Conservation (phyloP, 805 yeast genomes). For the Monosporozyma yasuniensis region DNA sequence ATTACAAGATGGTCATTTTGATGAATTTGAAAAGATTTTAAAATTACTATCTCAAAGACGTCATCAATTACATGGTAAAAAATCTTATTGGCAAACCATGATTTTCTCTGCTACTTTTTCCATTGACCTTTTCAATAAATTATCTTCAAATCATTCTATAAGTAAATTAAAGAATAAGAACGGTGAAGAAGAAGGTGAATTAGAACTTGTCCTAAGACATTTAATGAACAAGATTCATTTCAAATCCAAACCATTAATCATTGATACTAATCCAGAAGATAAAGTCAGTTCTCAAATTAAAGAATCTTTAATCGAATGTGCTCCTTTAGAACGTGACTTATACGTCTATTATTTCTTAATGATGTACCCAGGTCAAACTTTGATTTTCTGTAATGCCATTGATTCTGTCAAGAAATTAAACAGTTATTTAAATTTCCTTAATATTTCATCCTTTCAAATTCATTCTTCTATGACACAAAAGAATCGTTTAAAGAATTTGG, state of each 20-base stretch:
- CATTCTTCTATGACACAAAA: conserved; percentile 95
- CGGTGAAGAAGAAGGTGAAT: conserved; percentile 26
- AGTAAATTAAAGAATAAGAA: conserved; percentile 11
- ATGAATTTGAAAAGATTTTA: conserved; percentile 76
- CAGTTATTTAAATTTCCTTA: conserved; percentile 62
- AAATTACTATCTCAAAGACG: conserved; percentile 45
- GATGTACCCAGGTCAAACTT: conserved; percentile 79
- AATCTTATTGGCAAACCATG: conserved; percentile 61
- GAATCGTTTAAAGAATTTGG: conserved; percentile 78
- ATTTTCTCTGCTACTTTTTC: conserved; percentile 95
- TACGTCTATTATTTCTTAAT: conserved; percentile 79
- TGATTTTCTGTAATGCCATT: conserved; percentile 91
- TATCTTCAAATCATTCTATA: conserved; percentile 36
- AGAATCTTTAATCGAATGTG: conserved; percentile 88
- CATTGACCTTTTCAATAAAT: conserved; percentile 67
- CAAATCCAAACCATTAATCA: conserved; percentile 55
- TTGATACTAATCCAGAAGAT: conserved; percentile 84
- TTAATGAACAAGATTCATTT: conserved; percentile 65
- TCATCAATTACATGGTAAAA: conserved; percentile 32
- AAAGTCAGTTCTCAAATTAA: conserved; percentile 64
- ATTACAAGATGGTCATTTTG: conserved; percentile 92
- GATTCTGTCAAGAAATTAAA: conserved; percentile 84
- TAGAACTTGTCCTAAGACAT: conserved; percentile 55
- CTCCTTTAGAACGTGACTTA: conserved; percentile 80
- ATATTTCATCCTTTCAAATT: conserved; percentile 61